phyloP scores from a whole-genome alignment of 352 stramenopile genomes.

The Globisporangium uncinulatum region DNA sequence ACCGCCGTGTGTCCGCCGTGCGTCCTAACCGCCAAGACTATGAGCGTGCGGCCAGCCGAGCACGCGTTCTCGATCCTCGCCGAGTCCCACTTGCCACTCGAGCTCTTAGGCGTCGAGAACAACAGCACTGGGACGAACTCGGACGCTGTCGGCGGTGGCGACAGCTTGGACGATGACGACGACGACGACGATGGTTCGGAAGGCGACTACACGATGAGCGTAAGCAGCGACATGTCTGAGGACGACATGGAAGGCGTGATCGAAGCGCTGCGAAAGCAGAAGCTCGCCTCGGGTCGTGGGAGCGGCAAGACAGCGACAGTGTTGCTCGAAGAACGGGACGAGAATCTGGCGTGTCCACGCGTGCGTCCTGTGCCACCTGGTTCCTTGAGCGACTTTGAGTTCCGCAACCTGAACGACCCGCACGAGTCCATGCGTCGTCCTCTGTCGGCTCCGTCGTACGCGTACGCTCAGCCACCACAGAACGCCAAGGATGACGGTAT shows the following conservation, averaged over 20 bases:
- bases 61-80: slow-evolving; percentile 12
- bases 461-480: not conserved
- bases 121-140: slow-evolving; percentile 1
- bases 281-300: not conserved
- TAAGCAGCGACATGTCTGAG: slow-evolving; percentile 15
- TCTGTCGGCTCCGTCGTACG: not conserved
- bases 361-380: too few relatives aligned
- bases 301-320: not conserved
- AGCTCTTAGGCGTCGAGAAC: slow-evolving; percentile 9
- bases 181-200: slow-evolving; percentile 14
- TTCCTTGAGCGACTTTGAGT: slow-evolving; percentile 7
- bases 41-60: slow-evolving; percentile 9
- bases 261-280: slow-evolving; percentile 12
- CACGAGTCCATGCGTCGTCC: not conserved
- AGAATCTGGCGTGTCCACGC: slow-evolving; percentile 1
- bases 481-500: too few relatives aligned
- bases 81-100: slow-evolving; percentile 8
- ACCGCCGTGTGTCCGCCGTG: slow-evolving; percentile 11
- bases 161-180: slow-evolving; percentile 1
- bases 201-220: slow-evolving; percentile 9
- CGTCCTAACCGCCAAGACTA: slow-evolving; percentile 12
- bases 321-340: slow-evolving; percentile 3
- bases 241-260: slow-evolving; percentile 15
- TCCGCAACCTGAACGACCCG: slow-evolving; percentile 10
- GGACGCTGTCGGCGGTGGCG: not conserved